Base-by-base conservation (phyloP, 2,329 filamentous ascomycete species). In the Phyllosticta ampelicida region DNA sequence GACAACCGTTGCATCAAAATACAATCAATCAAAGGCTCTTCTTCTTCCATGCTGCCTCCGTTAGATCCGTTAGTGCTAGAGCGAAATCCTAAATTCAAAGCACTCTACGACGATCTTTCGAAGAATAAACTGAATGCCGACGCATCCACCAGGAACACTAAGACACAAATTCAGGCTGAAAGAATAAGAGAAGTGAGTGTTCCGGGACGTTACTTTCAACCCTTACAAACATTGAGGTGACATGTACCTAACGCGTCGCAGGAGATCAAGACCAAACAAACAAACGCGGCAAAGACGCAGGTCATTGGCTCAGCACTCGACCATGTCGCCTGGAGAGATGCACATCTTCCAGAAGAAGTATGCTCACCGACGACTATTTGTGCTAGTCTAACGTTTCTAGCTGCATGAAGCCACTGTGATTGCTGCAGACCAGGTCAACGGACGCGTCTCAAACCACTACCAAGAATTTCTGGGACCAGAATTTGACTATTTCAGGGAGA, bases 71-170 rank as follows among this genome's bases (percentile, higher is more conserved):
- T 60, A 1, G 63, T 71, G 0, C 60, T 76, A 0, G 63, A 72
- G 21, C 66, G 68, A 0, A 77, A 78, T 56, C 73, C 75, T 0
- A 73, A 71, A 30, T 78, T 78, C 57, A 73, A 74, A 16, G 65
- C 70, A 0, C 65, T 78, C 1, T 77, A 77, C 64, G 70, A 73
- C 51, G 74, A 78, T 61, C 64, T 78, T 0, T 71, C 69, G 51
- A 65, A 68, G 0, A 70, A 73, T 53, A 75, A 74, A 63, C 62
- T 78, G 5, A 74, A 76, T 56, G 52, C 63, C 1, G 72, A 78
- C 68, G 75, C 72, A n/a, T 74, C 75, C 2, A 73, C 76, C 1
- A 69, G 66, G 36, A 66, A 74, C 49, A 71, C 71, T 21, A 72
- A 71, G 62, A 75, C 72, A 63, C 69, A 74, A 63, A 70, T 72